Percentiles rank a stretch among this genome's conserved stretches.
phyloP scores from a whole-genome alignment of 2,329 filamentous ascomycete genomes.

The Diaporthe sp. region DNA sequence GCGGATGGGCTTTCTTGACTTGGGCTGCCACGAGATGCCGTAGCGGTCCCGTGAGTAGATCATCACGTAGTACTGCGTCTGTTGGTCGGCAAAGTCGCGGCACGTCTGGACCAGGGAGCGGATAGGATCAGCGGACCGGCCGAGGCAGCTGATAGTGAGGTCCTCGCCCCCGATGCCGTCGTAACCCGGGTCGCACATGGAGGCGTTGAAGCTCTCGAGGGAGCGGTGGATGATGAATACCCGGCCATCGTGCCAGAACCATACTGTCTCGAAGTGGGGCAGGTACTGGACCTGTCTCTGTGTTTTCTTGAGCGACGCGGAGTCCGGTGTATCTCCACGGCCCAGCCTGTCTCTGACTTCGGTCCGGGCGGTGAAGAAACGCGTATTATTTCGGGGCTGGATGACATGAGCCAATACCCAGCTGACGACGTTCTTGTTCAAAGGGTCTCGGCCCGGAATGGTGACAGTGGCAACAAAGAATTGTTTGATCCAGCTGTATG shows the following conservation, averaged over 20 bases:
- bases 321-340: conserved; percentile 49
- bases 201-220: conserved; percentile 53
- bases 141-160: conserved; percentile 63
- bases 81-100: conserved; percentile 62
- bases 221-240: conserved; percentile 61
- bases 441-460: conserved; percentile 59
- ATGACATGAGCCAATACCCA: conserved; percentile 59
- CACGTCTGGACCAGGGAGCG: conserved; percentile 61
- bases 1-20: conserved; percentile 63
- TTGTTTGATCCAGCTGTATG: conserved; percentile 56
- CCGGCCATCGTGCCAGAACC: conserved; percentile 64
- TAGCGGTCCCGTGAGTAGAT: conserved; percentile 62
- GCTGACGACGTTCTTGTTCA: conserved; percentile 60
- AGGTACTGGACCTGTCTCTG: conserved; percentile 58
- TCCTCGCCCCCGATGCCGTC: conserved; percentile 62
- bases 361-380: conserved; percentile 61
- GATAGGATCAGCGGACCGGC: conserved; percentile 64
- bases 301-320: conserved; percentile 58
- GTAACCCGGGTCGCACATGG: conserved; percentile 57
- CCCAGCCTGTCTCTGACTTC: conserved; percentile 53
- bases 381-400: conserved; percentile 53
- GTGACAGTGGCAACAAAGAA: conserved; percentile 61
- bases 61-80: conserved; percentile 65
- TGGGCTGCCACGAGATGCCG: conserved; percentile 63
- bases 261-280: conserved; percentile 60